A percentile compares a stretch with the other conserved stretches of the same genome.
Conservation (phyloP, 1,139 yeast species). For the Yarrowia galli region DNA sequence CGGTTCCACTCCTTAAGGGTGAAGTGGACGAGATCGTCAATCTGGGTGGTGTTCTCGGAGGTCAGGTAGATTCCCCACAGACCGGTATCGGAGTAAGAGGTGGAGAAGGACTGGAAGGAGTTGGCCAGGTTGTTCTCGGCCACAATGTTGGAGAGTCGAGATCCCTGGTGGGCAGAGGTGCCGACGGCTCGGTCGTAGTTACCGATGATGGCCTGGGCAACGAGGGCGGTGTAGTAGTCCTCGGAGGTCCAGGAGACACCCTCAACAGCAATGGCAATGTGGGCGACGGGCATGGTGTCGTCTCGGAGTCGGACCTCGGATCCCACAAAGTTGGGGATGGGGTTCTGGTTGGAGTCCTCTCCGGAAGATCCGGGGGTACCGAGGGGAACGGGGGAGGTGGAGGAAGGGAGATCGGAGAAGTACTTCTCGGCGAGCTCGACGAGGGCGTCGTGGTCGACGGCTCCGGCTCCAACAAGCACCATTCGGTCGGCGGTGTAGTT, state of each 20-base stretch:
- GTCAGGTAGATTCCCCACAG: constrained; percentile 96
- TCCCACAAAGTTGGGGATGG: constrained; percentile 74
- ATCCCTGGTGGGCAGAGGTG: constrained; percentile 83
- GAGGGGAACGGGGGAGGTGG: constrained; percentile 68
- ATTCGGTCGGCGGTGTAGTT: constrained; percentile 96
- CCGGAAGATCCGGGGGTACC: constrained; percentile 72
- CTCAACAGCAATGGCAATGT: constrained; percentile 93
- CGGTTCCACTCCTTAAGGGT: constrained; percentile 89
- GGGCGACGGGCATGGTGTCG: constrained; percentile 83
- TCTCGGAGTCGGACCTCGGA: constrained; percentile 88
- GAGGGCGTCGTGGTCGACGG: constrained; percentile 84
- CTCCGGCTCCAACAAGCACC: constrained; percentile 97
- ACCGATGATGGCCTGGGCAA: constrained; percentile 95
- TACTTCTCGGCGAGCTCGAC: constrained; percentile 76
- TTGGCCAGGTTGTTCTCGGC: constrained; percentile 84
- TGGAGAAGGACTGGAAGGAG: constrained; percentile 94
- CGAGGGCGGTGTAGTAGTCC: constrained; percentile 93
- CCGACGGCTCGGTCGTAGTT: constrained; percentile 97
- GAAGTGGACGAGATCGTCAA: constrained; percentile 74
- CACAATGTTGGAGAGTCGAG: constrained; percentile 80
- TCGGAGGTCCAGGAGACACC: constrained; percentile 98
- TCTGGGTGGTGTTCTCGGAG: constrained; percentile 72
- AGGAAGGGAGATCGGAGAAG: constrained; percentile 77
- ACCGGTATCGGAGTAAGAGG: constrained; percentile 97
- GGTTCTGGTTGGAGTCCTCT: constrained; percentile 54